phyloP scores from a whole-genome alignment of 2,329 filamentous ascomycete genomes.

The Xylariaceae sp. region DNA sequence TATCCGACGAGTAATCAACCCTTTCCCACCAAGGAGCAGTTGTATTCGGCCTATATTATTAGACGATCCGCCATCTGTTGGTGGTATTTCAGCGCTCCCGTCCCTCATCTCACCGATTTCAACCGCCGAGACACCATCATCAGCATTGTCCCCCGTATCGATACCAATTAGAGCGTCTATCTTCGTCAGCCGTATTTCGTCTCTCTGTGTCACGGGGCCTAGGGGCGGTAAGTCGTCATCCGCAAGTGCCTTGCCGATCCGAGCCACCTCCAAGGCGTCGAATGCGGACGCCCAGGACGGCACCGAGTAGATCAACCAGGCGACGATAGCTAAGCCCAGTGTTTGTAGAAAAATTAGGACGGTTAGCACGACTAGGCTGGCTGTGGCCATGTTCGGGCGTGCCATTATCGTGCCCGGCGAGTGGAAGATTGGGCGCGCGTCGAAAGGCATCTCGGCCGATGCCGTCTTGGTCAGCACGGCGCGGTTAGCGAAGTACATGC shows the following conservation, averaged over 20 bases:
- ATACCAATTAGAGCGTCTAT: slow-evolving; percentile 8
- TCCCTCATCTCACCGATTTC: no score
- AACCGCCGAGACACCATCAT: no score
- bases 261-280: slow-evolving; percentile 9
- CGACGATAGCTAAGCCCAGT: slow-evolving; percentile 3
- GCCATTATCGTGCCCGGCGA: slow-evolving; percentile 11
- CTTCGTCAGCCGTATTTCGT: slow-evolving; percentile 8
- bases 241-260: slow-evolving; percentile 11
- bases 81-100: no score
- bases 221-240: slow-evolving; percentile 15
- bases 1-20: no score
- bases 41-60: no score
- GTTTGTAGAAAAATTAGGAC: slow-evolving; percentile 12
- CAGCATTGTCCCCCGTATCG: neutral
- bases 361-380: slow-evolving; percentile 13
- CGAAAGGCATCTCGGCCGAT: neutral
- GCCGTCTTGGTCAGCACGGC: slow-evolving; percentile 12
- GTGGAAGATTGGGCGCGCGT: slow-evolving; percentile 11
- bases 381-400: slow-evolving; percentile 7
- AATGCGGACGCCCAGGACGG: slow-evolving; percentile 16
- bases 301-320: slow-evolving; percentile 14
- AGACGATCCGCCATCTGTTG: no score
- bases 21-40: no score
- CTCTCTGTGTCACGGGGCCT: slow-evolving; percentile 6
- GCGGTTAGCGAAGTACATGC: slow-evolving; percentile 22